Percentiles rank a stretch among this genome's conserved stretches.
These are phyloP conservation scores for Yamadazyma epiphylla DNA, from an alignment of 1,139 yeast species.

Conservation along the genomic window DNA sequence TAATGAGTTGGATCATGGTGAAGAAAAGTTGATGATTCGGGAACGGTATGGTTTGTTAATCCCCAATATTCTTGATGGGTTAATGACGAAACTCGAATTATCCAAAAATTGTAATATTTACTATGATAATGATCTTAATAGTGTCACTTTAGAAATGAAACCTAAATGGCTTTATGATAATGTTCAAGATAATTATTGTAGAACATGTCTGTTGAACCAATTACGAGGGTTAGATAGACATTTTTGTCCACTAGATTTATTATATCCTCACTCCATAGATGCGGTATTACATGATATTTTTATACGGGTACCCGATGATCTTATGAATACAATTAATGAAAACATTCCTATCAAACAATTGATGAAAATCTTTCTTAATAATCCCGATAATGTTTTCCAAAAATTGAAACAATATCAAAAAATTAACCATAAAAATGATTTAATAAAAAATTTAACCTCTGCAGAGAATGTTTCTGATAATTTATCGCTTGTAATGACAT, in stretches of 20 bases:
- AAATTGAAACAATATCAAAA: constrained; percentile 35
- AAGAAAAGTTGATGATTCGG: constrained; percentile 27
- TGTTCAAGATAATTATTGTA: constrained; percentile 32
- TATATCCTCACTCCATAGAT: constrained; percentile 29
- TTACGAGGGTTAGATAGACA: constrained; percentile 30
- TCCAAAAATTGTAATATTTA: constrained; percentile 39
- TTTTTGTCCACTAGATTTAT: constrained; percentile 43
- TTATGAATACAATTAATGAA: constrained; percentile 17
- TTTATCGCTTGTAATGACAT: constrained; percentile 48
- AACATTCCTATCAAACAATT: constrained; percentile 28
- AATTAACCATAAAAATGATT: constrained; percentile 31
- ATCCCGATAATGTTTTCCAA: constrained; percentile 35
- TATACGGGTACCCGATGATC: constrained; percentile 20
- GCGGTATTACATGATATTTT: constrained; percentile 35
- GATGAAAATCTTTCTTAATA: constrained; percentile 23
- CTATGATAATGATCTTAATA: constrained; percentile 16
- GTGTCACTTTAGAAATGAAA: constrained; percentile 40
- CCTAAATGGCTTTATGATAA: constrained; percentile 50
- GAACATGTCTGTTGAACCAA: constrained; percentile 44
- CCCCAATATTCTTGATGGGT: constrained; percentile 39
- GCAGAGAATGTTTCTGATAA: constrained; percentile 42
- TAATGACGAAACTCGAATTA: constrained; percentile 21
- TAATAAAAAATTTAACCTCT: constrained; percentile 30
- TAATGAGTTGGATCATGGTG: constrained; percentile 27
- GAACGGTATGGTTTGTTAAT: constrained; percentile 41